Evolutionary conservation across 2,329 filamentous ascomycete genomes (phyloP).

Genomic region (Cordyceps tenuipes): DNA sequence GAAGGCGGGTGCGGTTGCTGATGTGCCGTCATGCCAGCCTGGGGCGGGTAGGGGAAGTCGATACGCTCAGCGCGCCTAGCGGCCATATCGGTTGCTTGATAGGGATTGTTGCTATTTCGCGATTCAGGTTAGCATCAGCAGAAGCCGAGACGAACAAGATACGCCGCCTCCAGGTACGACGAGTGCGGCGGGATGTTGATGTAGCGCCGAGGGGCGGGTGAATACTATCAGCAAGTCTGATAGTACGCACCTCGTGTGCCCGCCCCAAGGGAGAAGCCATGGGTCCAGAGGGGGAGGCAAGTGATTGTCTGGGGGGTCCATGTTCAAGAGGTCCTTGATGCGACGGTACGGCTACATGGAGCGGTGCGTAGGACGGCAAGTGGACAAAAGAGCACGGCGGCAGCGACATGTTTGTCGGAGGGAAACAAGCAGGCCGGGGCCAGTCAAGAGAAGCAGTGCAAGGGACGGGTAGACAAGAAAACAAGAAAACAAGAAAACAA

Average conservation of each 20-base stretch:
- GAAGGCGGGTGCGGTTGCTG: constrained; percentile 29
- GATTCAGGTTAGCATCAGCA: background rate
- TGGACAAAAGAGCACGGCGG: background rate
- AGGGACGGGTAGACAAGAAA: background rate
- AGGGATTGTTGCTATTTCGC: constrained; percentile 33
- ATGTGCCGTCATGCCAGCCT: constrained; percentile 30
- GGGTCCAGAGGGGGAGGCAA: background rate
- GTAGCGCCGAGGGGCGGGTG: background rate
- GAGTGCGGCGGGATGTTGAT: background rate
- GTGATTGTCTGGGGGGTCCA: background rate
- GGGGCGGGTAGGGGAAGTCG: constrained; percentile 34
- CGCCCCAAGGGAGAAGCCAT: too few species aligned
- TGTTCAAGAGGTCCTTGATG: background rate
- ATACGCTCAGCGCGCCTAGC: constrained; percentile 31
- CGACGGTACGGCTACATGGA: background rate
- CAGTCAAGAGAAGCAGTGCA: background rate
- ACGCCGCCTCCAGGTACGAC: background rate
- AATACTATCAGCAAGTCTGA: background rate
- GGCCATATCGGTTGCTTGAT: constrained; percentile 41
- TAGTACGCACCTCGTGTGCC: background rate
- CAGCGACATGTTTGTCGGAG: constrained; percentile 3
- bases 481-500: background rate
- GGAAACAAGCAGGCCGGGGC: constrained; percentile 2
- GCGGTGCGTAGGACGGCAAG: background rate
- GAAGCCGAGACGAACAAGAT: background rate